A percentile compares a stretch with the other conserved stretches of the same genome.
Conservation (phyloP, 352 stramenopile species). For the Phytophthora hibernalis region DNA sequence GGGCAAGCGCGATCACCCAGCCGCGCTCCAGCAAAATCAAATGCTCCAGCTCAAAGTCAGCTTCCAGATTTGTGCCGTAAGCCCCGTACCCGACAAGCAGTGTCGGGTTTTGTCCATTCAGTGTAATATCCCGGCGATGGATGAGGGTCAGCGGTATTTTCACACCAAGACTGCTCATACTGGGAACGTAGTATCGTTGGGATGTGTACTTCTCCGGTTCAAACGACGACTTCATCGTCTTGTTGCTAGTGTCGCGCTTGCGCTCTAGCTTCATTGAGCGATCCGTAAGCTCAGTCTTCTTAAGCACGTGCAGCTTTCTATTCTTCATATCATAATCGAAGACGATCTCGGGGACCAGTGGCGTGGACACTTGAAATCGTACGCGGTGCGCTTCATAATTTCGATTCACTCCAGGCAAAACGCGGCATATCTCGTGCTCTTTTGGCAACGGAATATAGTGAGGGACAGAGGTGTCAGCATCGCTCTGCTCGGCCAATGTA, state of each 20-base stretch:
- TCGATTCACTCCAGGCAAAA: constrained; percentile 86
- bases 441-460: constrained; percentile 68
- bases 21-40: constrained; percentile 85
- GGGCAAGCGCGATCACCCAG: constrained; percentile 91
- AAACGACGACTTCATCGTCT: constrained; percentile 26
- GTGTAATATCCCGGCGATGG: constrained; percentile 58
- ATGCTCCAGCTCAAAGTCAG: constrained; percentile 87
- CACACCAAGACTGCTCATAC: constrained; percentile 41
- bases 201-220: constrained; percentile 49
- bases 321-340: constrained; percentile 81
- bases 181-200: constrained; percentile 52
- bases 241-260: neutral
- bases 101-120: constrained; percentile 78
- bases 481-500: constrained; percentile 16
- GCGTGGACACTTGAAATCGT: constrained; percentile 78
- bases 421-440: constrained; percentile 60
- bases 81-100: constrained; percentile 90
- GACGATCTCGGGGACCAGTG: constrained; percentile 77
- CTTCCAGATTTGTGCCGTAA: constrained; percentile 89
- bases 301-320: constrained; percentile 53
- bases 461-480: constrained; percentile 1
- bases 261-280: constrained; percentile 19
- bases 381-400: constrained; percentile 64
- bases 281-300: constrained; percentile 56
- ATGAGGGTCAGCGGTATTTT: constrained; percentile 83